Evolutionary conservation across 1,284 basidiomycete species (phyloP), one percentile per base, ranked within the genome.

Genomic region (Naganishia sp.): DNA sequence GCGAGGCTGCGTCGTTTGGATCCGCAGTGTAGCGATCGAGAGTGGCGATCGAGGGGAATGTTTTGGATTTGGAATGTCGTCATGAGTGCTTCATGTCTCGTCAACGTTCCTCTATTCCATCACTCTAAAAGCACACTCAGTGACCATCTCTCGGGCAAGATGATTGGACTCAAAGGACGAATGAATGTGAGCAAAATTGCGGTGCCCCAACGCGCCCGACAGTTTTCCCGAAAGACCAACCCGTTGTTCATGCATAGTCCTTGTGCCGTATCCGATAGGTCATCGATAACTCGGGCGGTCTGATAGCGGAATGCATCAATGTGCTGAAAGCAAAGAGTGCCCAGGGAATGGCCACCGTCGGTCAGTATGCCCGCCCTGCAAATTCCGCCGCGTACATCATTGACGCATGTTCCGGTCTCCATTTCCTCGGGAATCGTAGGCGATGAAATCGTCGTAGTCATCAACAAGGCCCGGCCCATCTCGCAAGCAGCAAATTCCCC

Each of bases 251-350:
- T 55, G 23, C 66, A 48, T 18, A 33, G 49, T 61, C n/a, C 21
- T 57, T 39, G 18, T 66, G 65, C 44, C 21, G 63, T 63, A 70
- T 67, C 49, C 49, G 55, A 21, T 74, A 94, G 90, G 89, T 94
- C 73, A 96, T 98, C 78, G 95, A 98, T 85, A 99, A 99, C 82
- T 95, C 95, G n/a, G 95, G 95, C 65, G 95, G 92, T 2, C 84
- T 98, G 70, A 83, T 96, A 67, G 90, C 95, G 48, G 95, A 98
- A 83, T 96, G 94, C 75, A 92, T 99, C 79, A 97, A 99, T 78
- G 88, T 99, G 25, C 84, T 98, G 68, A 96, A 97, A 81, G 88
- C 92, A 80, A 98, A 97, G 81, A 91, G 80, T 46, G 92, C 82
- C 85, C 77, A 77, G 52, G 92, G 86, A 85, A 91, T 82, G 86